These are phyloP conservation scores for Paramecium caudatum DNA, from an alignment of 73 alveolate species.

Conservation along the genomic window DNA sequence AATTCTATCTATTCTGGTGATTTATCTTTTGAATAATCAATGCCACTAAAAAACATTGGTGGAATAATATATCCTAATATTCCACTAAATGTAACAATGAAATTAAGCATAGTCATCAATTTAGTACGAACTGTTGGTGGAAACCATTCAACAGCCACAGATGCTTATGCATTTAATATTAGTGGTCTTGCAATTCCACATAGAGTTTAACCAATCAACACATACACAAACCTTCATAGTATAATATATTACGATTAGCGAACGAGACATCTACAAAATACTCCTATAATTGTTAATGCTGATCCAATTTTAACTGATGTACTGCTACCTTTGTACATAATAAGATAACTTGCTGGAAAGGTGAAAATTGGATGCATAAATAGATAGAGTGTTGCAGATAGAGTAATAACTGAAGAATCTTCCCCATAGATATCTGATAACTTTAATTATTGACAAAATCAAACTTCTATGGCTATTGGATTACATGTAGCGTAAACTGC, in stretches of 20 bases:
- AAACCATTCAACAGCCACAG: conserved; percentile 67
- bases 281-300: conserved; percentile 12
- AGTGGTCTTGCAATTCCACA: conserved; percentile 66
- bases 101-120: conserved; percentile 62
- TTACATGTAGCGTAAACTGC: conserved; percentile 63
- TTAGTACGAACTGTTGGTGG: conserved; percentile 16
- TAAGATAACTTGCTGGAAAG: conserved; percentile 29
- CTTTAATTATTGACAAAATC: not conserved
- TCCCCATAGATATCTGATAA: not conserved
- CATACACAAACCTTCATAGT: conserved; percentile 31
- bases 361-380: conserved; percentile 66
- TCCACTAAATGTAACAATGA: conserved; percentile 67
- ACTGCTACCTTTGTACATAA: conserved; percentile 38
- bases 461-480: conserved; percentile 55
- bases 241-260: conserved; percentile 9
- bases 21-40: not conserved
- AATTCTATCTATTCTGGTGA: not conserved
- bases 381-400: conserved; percentile 39
- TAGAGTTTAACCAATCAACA: conserved; percentile 19
- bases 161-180: conserved; percentile 59
- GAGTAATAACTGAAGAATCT: not conserved
- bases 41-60: conserved; percentile 34
- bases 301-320: conserved; percentile 42
- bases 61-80: conserved; percentile 51
- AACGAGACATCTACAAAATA: not conserved